phyloP scores from a whole-genome alignment of 257 asterid genomes.

The Cordia subcordata region DNA sequence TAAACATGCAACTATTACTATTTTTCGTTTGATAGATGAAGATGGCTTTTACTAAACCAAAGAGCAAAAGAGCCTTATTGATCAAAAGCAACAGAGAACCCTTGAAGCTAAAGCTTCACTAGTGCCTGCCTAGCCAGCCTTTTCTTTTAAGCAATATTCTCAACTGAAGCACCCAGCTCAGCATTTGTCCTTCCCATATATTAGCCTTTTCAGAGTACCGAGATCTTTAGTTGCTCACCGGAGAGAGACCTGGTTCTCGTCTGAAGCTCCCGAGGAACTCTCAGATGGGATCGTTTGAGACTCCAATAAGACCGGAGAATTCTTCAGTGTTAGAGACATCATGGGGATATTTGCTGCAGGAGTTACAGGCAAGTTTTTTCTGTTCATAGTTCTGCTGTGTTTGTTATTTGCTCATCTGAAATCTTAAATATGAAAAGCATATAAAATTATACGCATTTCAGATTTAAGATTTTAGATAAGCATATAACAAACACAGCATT shows the following conservation, averaged over 20 bases:
- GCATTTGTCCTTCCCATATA: constrained; percentile 35
- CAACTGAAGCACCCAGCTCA: constrained; percentile 47
- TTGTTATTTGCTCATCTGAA: no score
- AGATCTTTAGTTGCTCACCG: constrained; percentile 20
- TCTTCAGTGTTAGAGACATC: constrained; percentile 76
- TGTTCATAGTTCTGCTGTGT: constrained; percentile 1
- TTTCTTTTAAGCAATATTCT: constrained; percentile 84
- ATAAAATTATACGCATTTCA: no score
- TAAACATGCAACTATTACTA: constrained; percentile 3
- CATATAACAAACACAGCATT: no score
- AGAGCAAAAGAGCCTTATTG: constrained; percentile 23
- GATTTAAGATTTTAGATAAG: no score
- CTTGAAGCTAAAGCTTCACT: constrained; percentile 74
- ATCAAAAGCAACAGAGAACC: constrained; percentile 39
- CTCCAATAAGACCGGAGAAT: constrained; percentile 43
- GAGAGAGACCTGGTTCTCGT: constrained; percentile 10
- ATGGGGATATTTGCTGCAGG: constrained; percentile 88
- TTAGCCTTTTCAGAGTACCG: constrained; percentile 27
- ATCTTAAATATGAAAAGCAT: no score
- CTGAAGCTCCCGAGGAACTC: constrained; percentile 15
- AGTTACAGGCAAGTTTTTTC: constrained; percentile 59
- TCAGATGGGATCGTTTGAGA: constrained; percentile 62
- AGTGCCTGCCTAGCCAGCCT: constrained; percentile 62
- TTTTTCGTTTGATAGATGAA: constrained; percentile 9
- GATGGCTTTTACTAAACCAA: constrained; percentile 7